Base-by-base conservation (phyloP, 1,139 yeast genomes). In the Debaryomyces udenii region DNA sequence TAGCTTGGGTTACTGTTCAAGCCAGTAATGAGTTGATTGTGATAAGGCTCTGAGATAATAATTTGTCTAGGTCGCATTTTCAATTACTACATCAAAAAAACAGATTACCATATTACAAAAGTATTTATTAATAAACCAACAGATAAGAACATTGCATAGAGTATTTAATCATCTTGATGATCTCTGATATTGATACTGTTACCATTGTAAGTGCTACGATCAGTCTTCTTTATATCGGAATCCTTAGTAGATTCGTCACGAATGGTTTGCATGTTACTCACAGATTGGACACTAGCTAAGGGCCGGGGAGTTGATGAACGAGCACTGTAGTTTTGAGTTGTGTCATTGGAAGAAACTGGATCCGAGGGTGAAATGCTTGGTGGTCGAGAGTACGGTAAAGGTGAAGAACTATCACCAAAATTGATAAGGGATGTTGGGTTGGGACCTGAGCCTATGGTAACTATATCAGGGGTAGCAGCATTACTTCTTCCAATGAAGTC, bases 231-330 rank as follows among this genome's bases (percentile, higher is more conserved):
- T 15, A 35, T 41, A 9, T 26, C 37, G 27, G 15, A 22, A n/a
- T 24, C 11, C 6, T 17, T 17, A 15, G 11, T 34, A 4, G 11
- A n/a, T 16, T 34, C 37, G 7, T 18, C 54, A 34, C 50, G 57
- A 6, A 59, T 44, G 4, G 63, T 59, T 40, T 59, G 61, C 18
- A 59, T 51, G 34, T 59, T 48, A 23, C 57, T 55, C n/a, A 52
- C 45, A 2, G 61, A 49, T 1, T 46, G 45, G 7, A 48, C 48
- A 32, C 47, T 36, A 26, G 20, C 30, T 5, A 41, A n/a, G 11
- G 46, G 48, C 20, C 38, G 41, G 14, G 62, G 61, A 6, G 61
- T 53, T 6, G 52, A 42, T 5, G 53, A 28, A 14, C 61, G 48
- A 38, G 57, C 16, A 26, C 23, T 23, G 15, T 17, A 34, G 24